Percentiles rank a stretch among this genome's conserved stretches.
Conservation (phyloP, 2,329 filamentous ascomycete species). For the Epichloe sibirici region DNA sequence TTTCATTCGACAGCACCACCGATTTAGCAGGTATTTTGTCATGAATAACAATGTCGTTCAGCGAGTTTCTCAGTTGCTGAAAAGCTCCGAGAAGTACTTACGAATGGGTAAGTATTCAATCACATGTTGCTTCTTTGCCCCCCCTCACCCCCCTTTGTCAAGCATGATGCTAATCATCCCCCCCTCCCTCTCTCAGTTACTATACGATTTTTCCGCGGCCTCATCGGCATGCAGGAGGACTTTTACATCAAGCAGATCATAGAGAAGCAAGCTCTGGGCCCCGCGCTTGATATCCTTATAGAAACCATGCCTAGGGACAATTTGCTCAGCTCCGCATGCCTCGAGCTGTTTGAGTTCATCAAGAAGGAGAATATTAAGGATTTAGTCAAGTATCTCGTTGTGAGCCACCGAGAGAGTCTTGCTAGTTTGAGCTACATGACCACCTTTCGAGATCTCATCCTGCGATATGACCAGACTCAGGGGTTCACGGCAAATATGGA, state of each 20-base stretch:
- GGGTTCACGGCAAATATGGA: slow-evolving; percentile 55
- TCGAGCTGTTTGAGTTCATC: slow-evolving; percentile 89
- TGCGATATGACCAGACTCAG: slow-evolving; percentile 67
- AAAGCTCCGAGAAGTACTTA: slow-evolving; percentile 79
- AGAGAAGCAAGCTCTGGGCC: slow-evolving; percentile 68
- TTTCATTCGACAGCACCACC: slow-evolving; percentile 80
- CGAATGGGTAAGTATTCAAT: slow-evolving; percentile 57
- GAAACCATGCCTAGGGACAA: slow-evolving; percentile 88
- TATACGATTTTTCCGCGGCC: slow-evolving; percentile 84
- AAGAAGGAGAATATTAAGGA: slow-evolving; percentile 71
- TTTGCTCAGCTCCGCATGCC: slow-evolving; percentile 79
- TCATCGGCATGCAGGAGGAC: slow-evolving; percentile 76
- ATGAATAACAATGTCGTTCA: slow-evolving; percentile 65
- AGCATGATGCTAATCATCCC: background rate
- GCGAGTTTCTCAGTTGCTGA: slow-evolving; percentile 71
- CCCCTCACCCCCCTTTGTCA: background rate
- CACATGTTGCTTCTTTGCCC: background rate
- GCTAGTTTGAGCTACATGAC: slow-evolving; percentile 69
- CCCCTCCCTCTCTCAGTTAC: slow-evolving; percentile 44
- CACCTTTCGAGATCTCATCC: slow-evolving; percentile 66
- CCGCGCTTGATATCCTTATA: slow-evolving; percentile 72
- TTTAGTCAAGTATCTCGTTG: slow-evolving; percentile 71
- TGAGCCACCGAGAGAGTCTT: slow-evolving; percentile 69
- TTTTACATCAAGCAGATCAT: slow-evolving; percentile 82
- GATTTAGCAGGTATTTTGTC: slow-evolving; percentile 80